Evolutionary conservation across 139 green algal species (phyloP).

Genomic region (Chloropicon primus): DNA sequence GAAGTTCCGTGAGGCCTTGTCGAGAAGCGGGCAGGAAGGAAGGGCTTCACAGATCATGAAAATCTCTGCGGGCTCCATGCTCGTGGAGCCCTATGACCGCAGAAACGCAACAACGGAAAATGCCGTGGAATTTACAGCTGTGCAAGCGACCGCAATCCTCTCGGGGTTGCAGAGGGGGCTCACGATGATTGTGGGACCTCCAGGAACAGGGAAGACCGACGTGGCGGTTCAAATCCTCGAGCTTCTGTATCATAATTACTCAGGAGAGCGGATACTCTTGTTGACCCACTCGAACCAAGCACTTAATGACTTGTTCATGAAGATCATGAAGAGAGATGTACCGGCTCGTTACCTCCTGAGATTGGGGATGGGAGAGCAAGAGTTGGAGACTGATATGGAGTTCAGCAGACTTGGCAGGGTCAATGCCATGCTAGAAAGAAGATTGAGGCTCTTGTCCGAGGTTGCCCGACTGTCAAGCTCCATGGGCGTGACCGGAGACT

Average conservation of each 20-base stretch:
- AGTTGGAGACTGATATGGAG: conserved; percentile 77
- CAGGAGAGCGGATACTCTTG: conserved; percentile 77
- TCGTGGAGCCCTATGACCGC: background rate
- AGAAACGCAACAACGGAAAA: background rate
- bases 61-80: background rate
- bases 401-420: conserved; percentile 68
- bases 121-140: background rate
- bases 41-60: background rate
- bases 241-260: conserved; percentile 90
- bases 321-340: conserved; percentile 74
- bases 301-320: conserved; percentile 88
- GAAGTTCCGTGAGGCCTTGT: background rate
- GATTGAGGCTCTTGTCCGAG: conserved; percentile 78
- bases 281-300: conserved; percentile 97
- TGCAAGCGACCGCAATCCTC: conserved; percentile 59
- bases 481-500: conserved; percentile 29
- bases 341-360: conserved; percentile 80
- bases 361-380: conserved; percentile 75
- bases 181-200: conserved; percentile 91
- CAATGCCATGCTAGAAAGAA: conserved; percentile 82
- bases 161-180: conserved; percentile 74
- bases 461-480: conserved; percentile 60
- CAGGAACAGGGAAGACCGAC: conserved; percentile 96
- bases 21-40: no score
- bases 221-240: conserved; percentile 81